Conservation (phyloP, 345 rosid genomes). For the Schrenkiella parvula region DNA sequence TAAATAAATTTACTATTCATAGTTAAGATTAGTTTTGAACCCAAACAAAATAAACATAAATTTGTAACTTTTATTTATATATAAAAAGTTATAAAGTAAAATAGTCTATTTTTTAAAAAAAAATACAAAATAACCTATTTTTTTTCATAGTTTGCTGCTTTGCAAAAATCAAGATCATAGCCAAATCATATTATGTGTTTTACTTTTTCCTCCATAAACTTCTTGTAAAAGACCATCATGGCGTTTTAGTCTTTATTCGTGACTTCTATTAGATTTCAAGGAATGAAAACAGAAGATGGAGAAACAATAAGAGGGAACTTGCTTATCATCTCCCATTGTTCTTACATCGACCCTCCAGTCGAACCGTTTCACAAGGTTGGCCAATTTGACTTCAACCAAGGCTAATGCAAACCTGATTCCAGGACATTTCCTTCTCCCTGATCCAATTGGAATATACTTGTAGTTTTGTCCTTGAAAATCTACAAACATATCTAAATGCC, state of each 20-base stretch:
- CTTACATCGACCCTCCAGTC: background rate
- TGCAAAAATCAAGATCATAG: too few species aligned
- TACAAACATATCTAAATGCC: background rate
- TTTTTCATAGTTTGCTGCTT: too few species aligned
- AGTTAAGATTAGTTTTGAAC: too few species aligned
- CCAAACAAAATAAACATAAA: too few species aligned
- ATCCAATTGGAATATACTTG: background rate
- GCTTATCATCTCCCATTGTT: background rate
- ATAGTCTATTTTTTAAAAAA: too few species aligned
- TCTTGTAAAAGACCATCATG: background rate
- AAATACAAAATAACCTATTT: too few species aligned
- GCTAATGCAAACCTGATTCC: background rate
- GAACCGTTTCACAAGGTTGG: background rate
- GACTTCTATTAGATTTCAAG: background rate
- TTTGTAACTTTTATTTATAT: too few species aligned
- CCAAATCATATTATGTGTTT: background rate
- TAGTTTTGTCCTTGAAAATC: background rate
- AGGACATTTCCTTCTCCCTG: background rate
- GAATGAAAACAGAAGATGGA: background rate
- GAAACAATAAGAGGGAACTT: background rate
- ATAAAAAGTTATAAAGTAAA: too few species aligned
- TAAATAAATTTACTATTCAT: too few species aligned
- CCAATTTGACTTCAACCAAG: background rate
- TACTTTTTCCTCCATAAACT: background rate
- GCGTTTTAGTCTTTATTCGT: background rate